Conservation (phyloP, 108 stramenopile genomes). For the Aurantiochytrium sp. region DNA sequence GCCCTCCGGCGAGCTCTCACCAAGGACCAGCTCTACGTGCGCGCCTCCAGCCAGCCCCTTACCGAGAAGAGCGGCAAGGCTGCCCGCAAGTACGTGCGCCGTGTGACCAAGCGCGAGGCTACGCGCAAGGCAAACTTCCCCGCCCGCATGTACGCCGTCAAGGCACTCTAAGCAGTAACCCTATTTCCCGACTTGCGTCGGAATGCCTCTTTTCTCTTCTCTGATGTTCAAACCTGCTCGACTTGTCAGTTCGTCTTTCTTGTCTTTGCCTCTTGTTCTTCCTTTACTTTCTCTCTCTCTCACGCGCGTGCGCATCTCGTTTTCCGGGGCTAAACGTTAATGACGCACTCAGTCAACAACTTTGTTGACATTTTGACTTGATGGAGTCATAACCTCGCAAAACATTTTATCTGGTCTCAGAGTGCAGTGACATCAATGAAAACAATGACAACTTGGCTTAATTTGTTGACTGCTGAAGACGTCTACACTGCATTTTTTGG, state of each 20-base stretch:
- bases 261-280: not conserved
- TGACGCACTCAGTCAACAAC: no score
- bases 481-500: no score
- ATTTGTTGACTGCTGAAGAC: no score
- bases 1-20: conserved; percentile 90
- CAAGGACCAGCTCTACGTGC: conserved; percentile 59
- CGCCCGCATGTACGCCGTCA: conserved; percentile 7
- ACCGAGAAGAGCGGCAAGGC: conserved; percentile 68
- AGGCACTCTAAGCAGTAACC: not conserved
- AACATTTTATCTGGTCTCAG: no score
- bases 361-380: no score
- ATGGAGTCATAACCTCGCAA: no score
- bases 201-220: not conserved
- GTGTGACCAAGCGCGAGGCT: not conserved
- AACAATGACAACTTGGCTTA: no score
- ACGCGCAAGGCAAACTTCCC: conserved; percentile 17
- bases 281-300: not conserved
- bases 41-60: not conserved
- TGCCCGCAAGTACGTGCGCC: conserved; percentile 58
- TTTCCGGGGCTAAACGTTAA: no score
- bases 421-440: no score
- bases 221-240: not conserved
- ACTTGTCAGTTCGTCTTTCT: not conserved
- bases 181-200: not conserved
- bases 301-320: not conserved